phyloP scores from a whole-genome alignment of 768 basidiomycete species.

The Mycena indigotica region DNA sequence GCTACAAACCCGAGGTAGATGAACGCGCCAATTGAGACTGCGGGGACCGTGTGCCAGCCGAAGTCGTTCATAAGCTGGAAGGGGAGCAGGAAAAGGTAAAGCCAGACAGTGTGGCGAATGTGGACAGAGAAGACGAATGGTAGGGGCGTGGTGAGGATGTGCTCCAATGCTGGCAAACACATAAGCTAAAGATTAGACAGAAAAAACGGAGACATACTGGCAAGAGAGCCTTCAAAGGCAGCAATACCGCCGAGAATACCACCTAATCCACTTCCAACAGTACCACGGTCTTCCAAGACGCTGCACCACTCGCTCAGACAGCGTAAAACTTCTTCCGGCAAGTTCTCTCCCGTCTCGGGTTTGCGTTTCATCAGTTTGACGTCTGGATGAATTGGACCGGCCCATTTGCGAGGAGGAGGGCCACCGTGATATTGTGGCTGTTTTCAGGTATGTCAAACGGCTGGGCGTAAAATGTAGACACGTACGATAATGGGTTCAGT shows the following conservation, averaged over 20 bases:
- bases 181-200: not conserved
- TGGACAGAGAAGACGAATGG: slow-evolving; percentile 69
- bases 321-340: slow-evolving; percentile 58
- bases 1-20: slow-evolving; percentile 79
- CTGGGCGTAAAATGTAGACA: slow-evolving; percentile 4
- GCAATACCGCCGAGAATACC: slow-evolving; percentile 48
- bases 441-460: not conserved
- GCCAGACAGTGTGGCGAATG: slow-evolving; percentile 67
- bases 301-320: slow-evolving; percentile 61
- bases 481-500: slow-evolving; percentile 23
- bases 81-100: slow-evolving; percentile 76
- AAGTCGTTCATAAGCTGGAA: slow-evolving; percentile 71
- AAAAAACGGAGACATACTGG: slow-evolving; percentile 37
- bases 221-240: slow-evolving; percentile 57
- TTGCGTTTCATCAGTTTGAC: slow-evolving; percentile 28
- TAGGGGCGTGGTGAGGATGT: slow-evolving; percentile 63
- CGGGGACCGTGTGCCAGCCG: slow-evolving; percentile 66
- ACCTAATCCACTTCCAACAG: slow-evolving; percentile 50
- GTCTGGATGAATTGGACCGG: slow-evolving; percentile 38
- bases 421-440: slow-evolving; percentile 22
- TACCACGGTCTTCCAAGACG: slow-evolving; percentile 58
- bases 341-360: slow-evolving; percentile 47
- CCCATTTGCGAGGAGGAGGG: slow-evolving; percentile 33
- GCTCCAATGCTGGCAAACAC: slow-evolving; percentile 48
- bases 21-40: slow-evolving; percentile 65